These are phyloP conservation scores for Wallacemonas rigidus DNA, from an alignment of 208 protist species.

Conservation along the genomic window DNA sequence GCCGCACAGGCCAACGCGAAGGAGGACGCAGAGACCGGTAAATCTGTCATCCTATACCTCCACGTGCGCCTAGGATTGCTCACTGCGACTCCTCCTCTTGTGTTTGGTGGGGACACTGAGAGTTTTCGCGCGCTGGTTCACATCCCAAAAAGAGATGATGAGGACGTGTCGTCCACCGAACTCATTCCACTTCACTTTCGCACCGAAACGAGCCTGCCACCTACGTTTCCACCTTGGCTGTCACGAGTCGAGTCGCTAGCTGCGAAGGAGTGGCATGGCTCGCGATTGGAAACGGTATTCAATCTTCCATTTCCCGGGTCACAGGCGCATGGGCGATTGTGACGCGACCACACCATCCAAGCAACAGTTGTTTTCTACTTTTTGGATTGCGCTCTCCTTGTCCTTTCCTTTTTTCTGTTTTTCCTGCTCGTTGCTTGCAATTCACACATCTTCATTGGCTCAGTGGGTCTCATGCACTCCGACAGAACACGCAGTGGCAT, in stretches of 20 bases:
- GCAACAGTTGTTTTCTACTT: too few relatives aligned
- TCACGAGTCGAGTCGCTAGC: neutral
- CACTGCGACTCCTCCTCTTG: slow-evolving; percentile 64
- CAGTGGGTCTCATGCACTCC: too few relatives aligned
- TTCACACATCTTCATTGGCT: too few relatives aligned
- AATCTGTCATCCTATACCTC: slow-evolving; percentile 47
- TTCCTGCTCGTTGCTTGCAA: neutral
- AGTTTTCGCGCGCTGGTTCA: slow-evolving; percentile 37
- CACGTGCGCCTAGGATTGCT: slow-evolving; percentile 71
- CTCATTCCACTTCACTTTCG: neutral
- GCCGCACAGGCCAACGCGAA: neutral
- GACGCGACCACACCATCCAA: neutral
- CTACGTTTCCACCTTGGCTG: neutral
- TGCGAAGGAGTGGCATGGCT: slow-evolving; percentile 5
- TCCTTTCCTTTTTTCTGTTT: slow-evolving; percentile 14
- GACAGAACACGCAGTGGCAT: too few relatives aligned
- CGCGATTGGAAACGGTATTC: slow-evolving; percentile 8
- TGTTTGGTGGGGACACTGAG: slow-evolving; percentile 66
- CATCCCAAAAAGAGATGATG: neutral
- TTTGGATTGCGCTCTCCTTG: too few relatives aligned
- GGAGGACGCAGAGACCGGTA: slow-evolving; percentile 5
- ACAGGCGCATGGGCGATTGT: neutral
- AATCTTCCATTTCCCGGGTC: slow-evolving; percentile 9
- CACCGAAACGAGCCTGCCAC: neutral
- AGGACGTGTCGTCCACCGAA: neutral